Evolutionary conservation across 148 eudicot species (phyloP).

Genomic region (Simmondsia chinensis): DNA sequence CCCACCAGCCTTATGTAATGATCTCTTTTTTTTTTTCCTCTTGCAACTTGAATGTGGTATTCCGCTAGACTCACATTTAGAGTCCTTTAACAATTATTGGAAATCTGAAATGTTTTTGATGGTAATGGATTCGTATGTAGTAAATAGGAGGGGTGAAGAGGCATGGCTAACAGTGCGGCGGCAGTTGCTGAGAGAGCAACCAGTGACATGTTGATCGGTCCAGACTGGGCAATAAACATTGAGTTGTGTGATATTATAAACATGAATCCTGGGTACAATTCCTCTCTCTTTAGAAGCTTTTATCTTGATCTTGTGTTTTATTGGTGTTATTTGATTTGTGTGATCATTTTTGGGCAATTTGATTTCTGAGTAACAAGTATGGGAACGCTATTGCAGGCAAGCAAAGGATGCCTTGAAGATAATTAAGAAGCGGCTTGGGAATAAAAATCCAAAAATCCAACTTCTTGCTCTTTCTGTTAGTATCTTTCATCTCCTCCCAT

Average conservation of each 20-base stretch:
- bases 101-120: background rate
- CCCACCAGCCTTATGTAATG: too few relatives aligned
- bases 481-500: conserved; percentile 10
- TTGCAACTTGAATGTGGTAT: too few relatives aligned
- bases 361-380: background rate
- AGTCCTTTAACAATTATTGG: too few relatives aligned
- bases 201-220: conserved; percentile 73
- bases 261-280: conserved; percentile 69
- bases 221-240: conserved; percentile 87
- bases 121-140: conserved; percentile 6
- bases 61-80: too few relatives aligned
- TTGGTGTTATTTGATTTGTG: background rate
- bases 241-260: conserved; percentile 89
- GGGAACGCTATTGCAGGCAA: conserved; percentile 60
- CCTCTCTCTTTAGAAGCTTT: conserved; percentile 1
- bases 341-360: background rate
- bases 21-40: too few relatives aligned
- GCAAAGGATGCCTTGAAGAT: conserved; percentile 82
- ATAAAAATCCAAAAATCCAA: conserved; percentile 66
- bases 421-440: conserved; percentile 70
- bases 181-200: conserved; percentile 91
- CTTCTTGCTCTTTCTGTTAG: conserved; percentile 80
- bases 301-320: background rate
- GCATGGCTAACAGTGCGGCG: conserved; percentile 64
- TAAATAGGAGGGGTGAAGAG: background rate